phyloP scores from a whole-genome alignment of 768 basidiomycete genomes.

The Trametes cubensis region DNA sequence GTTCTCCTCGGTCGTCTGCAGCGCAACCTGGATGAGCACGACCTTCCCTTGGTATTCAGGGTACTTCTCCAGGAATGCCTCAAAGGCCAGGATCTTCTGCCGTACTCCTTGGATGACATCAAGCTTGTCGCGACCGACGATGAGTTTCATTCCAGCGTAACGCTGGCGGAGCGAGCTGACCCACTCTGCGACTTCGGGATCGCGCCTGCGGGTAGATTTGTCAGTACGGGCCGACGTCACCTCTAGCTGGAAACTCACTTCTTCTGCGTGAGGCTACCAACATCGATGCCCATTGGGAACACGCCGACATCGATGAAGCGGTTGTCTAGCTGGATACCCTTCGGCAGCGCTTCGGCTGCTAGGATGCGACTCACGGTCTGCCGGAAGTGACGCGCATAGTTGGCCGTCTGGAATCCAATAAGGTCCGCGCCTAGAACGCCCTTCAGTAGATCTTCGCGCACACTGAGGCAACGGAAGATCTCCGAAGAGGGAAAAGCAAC shows the following conservation, averaged over 20 bases:
- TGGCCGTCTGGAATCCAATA: slow-evolving; percentile 89
- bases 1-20: slow-evolving; percentile 79
- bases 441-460: slow-evolving; percentile 73
- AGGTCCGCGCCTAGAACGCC: slow-evolving; percentile 94
- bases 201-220: slow-evolving; percentile 44
- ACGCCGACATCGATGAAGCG: slow-evolving; percentile 84
- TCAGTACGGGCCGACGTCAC: slow-evolving; percentile 18
- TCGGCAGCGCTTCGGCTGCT: slow-evolving; percentile 78
- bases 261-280: slow-evolving; percentile 63
- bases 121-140: slow-evolving; percentile 87
- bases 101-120: slow-evolving; percentile 86
- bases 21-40: slow-evolving; percentile 85
- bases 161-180: slow-evolving; percentile 76
- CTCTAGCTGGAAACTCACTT: slow-evolving; percentile 46
- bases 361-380: slow-evolving; percentile 84
- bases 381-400: slow-evolving; percentile 81
- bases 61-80: slow-evolving; percentile 74
- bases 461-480: slow-evolving; percentile 90
- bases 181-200: slow-evolving; percentile 84
- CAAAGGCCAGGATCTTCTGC: slow-evolving; percentile 84
- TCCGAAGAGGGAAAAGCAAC: slow-evolving; percentile 95
- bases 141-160: slow-evolving; percentile 82
- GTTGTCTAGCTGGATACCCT: slow-evolving; percentile 73
- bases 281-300: slow-evolving; percentile 92
- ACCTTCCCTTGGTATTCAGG: slow-evolving; percentile 83